Evolutionary conservation across 805 yeast species (phyloP).

Genomic region (Schwanniomyces pseudopolymorphus): DNA sequence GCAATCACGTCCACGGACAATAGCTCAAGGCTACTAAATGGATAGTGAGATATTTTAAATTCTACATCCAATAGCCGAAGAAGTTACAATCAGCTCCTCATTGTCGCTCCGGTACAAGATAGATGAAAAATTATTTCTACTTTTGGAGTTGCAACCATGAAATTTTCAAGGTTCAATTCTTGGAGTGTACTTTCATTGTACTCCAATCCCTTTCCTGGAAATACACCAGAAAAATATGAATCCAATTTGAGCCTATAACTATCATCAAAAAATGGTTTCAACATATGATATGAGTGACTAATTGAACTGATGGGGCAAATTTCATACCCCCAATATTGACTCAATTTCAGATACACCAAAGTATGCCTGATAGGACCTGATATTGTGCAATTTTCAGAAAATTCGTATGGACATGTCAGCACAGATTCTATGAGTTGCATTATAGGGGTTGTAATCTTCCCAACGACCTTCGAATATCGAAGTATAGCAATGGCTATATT

Average conservation of each 20-base stretch:
- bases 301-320: constrained; percentile 35
- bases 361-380: constrained; percentile 48
- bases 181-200: constrained; percentile 28
- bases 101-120: no score
- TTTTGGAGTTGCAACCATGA: constrained; percentile 34
- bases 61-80: no score
- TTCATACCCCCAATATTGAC: constrained; percentile 42
- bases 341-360: constrained; percentile 34
- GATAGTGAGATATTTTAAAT: no score
- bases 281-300: constrained; percentile 36
- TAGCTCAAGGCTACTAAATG: no score
- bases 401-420: constrained; percentile 32
- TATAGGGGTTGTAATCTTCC: constrained; percentile 44
- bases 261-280: constrained; percentile 40
- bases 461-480: constrained; percentile 38
- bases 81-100: no score
- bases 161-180: constrained; percentile 26
- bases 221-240: constrained; percentile 37
- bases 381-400: constrained; percentile 20
- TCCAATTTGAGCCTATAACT: constrained; percentile 28
- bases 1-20: no score
- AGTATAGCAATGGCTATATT: constrained; percentile 33
- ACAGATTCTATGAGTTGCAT: constrained; percentile 30
- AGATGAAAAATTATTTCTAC: no score
- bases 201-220: constrained; percentile 37